A percentile compares a stretch with the other conserved stretches of the same genome.
These are phyloP conservation scores for Trametes villosa DNA, from an alignment of 768 basidiomycete species.

Conservation along the genomic window DNA sequence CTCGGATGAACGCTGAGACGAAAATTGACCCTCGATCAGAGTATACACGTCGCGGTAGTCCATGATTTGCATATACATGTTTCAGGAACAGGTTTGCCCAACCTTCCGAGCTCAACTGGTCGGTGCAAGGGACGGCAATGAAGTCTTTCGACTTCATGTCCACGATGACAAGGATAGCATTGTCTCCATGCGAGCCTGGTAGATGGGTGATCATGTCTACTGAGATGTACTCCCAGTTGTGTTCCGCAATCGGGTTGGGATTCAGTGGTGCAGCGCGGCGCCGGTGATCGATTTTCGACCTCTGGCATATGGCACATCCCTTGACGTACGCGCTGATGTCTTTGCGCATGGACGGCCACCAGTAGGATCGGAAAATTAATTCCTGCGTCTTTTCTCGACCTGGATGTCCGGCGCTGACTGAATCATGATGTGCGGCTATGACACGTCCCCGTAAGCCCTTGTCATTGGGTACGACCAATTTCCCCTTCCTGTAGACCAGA, in stretches of 20 bases:
- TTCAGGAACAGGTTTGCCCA: constrained; percentile 22
- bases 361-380: constrained; percentile 30
- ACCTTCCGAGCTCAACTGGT: constrained; percentile 27
- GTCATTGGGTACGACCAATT: neutral
- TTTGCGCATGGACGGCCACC: constrained; percentile 34
- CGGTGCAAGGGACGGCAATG: constrained; percentile 32
- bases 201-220: constrained; percentile 29
- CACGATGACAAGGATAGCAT: constrained; percentile 26
- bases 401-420: constrained; percentile 32
- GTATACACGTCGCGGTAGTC: constrained; percentile 14
- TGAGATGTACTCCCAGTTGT: constrained; percentile 15
- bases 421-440: constrained; percentile 31
- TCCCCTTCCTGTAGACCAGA: neutral
- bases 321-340: constrained; percentile 30
- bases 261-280: constrained; percentile 15
- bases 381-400: constrained; percentile 32
- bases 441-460: neutral
- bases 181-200: constrained; percentile 21
- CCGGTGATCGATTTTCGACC: constrained; percentile 28
- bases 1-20: constrained; percentile 36
- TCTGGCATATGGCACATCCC: constrained; percentile 34
- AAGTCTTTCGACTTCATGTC: constrained; percentile 31
- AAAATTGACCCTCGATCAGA: constrained; percentile 32
- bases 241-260: constrained; percentile 21
- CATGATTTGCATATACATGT: constrained; percentile 20